Conservation (phyloP, 2,329 filamentous ascomycete genomes). For the Zopfia rhizophila region DNA sequence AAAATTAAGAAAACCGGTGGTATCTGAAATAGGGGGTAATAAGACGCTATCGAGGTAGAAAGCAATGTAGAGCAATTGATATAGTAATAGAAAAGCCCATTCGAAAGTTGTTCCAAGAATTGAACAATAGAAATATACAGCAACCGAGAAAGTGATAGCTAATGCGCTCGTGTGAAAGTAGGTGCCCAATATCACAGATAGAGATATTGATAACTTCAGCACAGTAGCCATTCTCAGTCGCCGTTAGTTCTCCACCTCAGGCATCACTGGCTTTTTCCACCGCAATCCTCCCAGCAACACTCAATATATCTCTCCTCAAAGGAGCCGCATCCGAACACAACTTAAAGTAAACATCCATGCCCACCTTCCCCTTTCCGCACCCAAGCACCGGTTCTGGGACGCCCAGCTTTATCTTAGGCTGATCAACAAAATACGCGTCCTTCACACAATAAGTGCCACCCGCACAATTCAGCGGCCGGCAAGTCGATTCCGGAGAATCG, state of each 20-base stretch:
- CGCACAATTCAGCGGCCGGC: constrained; percentile 25
- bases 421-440: constrained; percentile 37
- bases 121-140: too few relatives aligned
- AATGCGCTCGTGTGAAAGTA: too few relatives aligned
- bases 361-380: constrained; percentile 26
- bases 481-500: constrained; percentile 17
- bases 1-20: too few relatives aligned
- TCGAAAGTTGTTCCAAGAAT: too few relatives aligned
- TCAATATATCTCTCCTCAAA: constrained; percentile 35
- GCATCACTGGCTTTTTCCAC: constrained; percentile 64
- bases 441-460: constrained; percentile 36
- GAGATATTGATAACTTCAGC: too few relatives aligned
- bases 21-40: too few relatives aligned
- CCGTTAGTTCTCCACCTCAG: constrained; percentile 66
- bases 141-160: too few relatives aligned
- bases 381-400: constrained; percentile 36
- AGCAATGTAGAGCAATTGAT: too few relatives aligned
- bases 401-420: constrained; percentile 31
- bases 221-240: constrained; percentile 21
- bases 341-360: constrained; percentile 34
- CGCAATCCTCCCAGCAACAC: constrained; percentile 30
- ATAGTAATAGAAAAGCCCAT: too few relatives aligned
- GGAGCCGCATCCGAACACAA: constrained; percentile 31
- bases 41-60: too few relatives aligned
- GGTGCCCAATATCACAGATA: too few relatives aligned